A percentile compares a stretch with the other conserved stretches of the same genome.
phyloP scores from a whole-genome alignment of 495 filamentous ascomycete species.

The Aspergillus indologenus region DNA sequence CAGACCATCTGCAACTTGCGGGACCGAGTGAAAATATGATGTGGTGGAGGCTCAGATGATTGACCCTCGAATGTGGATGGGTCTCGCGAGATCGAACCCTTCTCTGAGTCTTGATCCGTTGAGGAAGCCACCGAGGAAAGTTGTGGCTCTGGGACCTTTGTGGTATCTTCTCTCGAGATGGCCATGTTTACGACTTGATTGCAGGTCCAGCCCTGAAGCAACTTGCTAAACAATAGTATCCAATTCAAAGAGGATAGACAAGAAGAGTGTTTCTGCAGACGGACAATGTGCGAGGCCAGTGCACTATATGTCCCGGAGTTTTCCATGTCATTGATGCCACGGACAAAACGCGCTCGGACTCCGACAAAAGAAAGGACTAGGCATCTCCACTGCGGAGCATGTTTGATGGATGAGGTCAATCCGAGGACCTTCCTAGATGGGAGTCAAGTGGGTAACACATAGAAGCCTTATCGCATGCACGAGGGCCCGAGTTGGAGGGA shows the following conservation, averaged over 20 bases:
- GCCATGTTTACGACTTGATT: neutral
- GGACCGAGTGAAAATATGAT: conserved; percentile 13
- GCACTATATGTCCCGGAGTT: conserved; percentile 3
- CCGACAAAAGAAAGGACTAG: neutral
- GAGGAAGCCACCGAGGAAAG: neutral
- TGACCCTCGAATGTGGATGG: conserved; percentile 3
- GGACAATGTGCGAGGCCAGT: neutral
- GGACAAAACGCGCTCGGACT: neutral
- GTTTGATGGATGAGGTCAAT: neutral
- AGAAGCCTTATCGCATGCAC: neutral
- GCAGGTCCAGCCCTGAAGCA: conserved; percentile 4
- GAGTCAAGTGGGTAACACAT: conserved; percentile 1
- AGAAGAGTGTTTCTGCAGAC: neutral
- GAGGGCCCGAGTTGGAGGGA: conserved; percentile 1
- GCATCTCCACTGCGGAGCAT: conserved; percentile 1
- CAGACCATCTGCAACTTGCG: conserved; percentile 11
- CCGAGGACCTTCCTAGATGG: conserved; percentile 4
- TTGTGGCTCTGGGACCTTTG: conserved; percentile 4
- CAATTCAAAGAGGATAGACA: too few species aligned
- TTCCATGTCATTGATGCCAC: neutral
- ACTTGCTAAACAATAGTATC: neutral
- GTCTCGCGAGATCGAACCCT: neutral
- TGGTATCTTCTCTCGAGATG: neutral
- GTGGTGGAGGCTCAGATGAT: neutral
- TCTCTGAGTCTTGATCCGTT: conserved; percentile 1